Evolutionary conservation across 108 stramenopile species (phyloP).

Genomic region (Cyclotella atomus): DNA sequence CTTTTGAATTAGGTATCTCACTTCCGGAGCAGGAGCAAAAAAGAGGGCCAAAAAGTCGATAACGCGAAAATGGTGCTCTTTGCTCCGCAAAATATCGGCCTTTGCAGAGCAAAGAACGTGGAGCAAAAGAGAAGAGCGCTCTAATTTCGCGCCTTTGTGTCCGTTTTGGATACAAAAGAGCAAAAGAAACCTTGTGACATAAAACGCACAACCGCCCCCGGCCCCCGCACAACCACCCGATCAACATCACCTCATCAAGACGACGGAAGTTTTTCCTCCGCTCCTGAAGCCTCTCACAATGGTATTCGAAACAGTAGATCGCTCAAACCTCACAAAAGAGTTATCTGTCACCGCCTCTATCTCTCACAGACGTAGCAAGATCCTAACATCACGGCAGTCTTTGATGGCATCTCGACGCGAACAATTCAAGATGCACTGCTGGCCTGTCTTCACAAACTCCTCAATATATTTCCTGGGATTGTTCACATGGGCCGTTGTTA

Average conservation of each 20-base stretch:
- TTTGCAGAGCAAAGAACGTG: too few relatives aligned
- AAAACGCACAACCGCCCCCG: not conserved
- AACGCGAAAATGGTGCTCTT: too few relatives aligned
- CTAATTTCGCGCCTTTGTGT: too few relatives aligned
- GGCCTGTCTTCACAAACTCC: constrained; percentile 17
- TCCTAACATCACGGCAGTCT: not conserved
- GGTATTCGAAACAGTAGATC: not conserved
- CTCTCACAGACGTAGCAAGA: not conserved
- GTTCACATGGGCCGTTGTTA: constrained; percentile 41
- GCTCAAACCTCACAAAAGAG: not conserved
- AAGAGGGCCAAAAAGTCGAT: too few relatives aligned
- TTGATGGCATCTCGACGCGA: not conserved
- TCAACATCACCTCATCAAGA: not conserved
- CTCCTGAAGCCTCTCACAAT: not conserved
- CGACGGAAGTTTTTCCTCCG: not conserved
- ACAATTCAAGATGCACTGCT: too few relatives aligned
- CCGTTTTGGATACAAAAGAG: too few relatives aligned
- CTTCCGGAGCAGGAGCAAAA: too few relatives aligned
- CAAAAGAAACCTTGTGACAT: not conserved
- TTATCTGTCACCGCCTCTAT: not conserved
- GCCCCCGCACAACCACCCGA: not conserved
- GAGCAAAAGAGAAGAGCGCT: too few relatives aligned
- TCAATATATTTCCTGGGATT: constrained; percentile 39
- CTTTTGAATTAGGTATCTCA: too few relatives aligned
- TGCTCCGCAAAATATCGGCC: too few relatives aligned